Base-by-base conservation (phyloP, 2,329 filamentous ascomycete genomes). In the Xenosphaeropsis pyriputrescens region DNA sequence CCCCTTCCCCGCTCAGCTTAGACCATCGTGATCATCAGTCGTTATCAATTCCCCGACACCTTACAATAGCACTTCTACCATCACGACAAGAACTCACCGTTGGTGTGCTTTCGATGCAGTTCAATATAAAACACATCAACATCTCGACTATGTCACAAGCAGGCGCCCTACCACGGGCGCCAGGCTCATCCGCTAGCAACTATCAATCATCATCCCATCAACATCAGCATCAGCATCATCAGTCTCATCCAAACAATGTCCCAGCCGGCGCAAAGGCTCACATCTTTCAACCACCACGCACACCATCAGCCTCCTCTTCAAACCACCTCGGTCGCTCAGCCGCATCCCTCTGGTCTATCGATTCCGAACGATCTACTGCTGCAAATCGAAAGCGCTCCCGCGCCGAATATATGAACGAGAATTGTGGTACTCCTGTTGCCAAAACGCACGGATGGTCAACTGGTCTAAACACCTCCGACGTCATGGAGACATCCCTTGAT, bases 221-320 rank as follows among this genome's bases (percentile, higher is more conserved):
- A 9, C 22, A 26, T 26, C 22, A 6, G 7, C 12, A 6, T 3
- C 22, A 26, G 7, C 22, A 26, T 26, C 22, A 26, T 26, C 22
- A 6, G 7, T 26, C 22, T 3, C 22, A 26, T 26, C 8, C 8
- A 32, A 32, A 15, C 30, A 29, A 36, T 18, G n/a, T 8, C n/a
- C 16, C 18, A 9, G 33, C 18, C 3, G 53, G 53, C 31, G 46
- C 53, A 26, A 56, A 52, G 44, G 57, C 56, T 5, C 53, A 58
- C 37, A 46, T 65, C 47, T 64, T 64, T 43, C 59, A 59, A 46
- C 60, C 60, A 29, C 62, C 62, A 15, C 53, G 52, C 26, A 58
- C 61, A 29, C 56, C 57, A 6, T 54, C 56, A 2, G 52, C 57
- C 4, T 51, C 56, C 5, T 52, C 45, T 3, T 53, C 53, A 13